These are phyloP conservation scores for Tricladium varicosporioides DNA, from an alignment of 2,329 filamentous ascomycete species.

Conservation along the genomic window DNA sequence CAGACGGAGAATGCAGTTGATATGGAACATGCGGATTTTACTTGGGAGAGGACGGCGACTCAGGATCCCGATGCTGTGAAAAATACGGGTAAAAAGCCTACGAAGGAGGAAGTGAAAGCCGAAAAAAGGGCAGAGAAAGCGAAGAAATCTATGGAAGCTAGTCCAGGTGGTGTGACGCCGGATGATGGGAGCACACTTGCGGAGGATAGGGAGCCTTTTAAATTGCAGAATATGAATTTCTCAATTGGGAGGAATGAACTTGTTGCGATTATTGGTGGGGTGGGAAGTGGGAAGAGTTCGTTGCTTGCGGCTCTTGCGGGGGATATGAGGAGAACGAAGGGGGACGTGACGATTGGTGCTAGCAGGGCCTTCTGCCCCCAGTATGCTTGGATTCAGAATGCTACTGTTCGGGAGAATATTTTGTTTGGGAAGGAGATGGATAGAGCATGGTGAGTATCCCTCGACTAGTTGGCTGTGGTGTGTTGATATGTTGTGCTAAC, in stretches of 20 bases:
- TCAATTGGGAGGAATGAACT: conserved; percentile 72
- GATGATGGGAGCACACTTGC: conserved; percentile 55
- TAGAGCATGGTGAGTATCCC: conserved; percentile 55
- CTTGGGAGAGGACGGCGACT: conserved; percentile 73
- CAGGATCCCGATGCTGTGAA: conserved; percentile 45
- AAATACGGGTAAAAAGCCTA: conserved; percentile 61
- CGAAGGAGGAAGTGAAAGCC: conserved; percentile 33
- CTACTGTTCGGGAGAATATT: conserved; percentile 84
- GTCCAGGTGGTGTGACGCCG: conserved; percentile 43
- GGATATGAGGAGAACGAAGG: conserved; percentile 84
- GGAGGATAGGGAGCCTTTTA: conserved; percentile 63
- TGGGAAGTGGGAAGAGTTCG: conserved; percentile 88
- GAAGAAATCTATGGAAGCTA: conserved; percentile 28
- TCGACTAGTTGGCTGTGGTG: not conserved
- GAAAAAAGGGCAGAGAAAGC: conserved; percentile 37
- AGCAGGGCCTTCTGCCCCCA: conserved; percentile 90
- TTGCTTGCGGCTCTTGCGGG: conserved; percentile 85
- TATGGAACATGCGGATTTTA: conserved; percentile 73
- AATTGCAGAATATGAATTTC: conserved; percentile 66
- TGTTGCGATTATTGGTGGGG: conserved; percentile 82
- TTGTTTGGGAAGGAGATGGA: conserved; percentile 81
- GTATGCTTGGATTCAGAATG: conserved; percentile 97
- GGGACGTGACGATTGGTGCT: conserved; percentile 72
- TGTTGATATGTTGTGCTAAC: conserved; percentile 36
- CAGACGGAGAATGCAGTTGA: conserved; percentile 69